phyloP scores from a whole-genome alignment of 2,329 filamentous ascomycete species.

The Penicillium sp. region DNA sequence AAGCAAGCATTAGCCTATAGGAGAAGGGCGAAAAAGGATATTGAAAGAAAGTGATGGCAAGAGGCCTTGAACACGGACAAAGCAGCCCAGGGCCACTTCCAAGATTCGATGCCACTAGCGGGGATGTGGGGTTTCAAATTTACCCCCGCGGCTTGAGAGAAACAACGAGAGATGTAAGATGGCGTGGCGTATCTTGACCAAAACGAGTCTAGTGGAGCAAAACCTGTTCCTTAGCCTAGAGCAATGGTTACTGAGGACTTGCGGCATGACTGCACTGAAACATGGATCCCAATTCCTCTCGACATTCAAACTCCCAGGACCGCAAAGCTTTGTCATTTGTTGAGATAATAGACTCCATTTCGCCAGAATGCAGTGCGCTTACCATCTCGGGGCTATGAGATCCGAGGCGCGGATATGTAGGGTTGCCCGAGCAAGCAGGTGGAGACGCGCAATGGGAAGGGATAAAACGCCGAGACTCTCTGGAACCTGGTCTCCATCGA shows the following conservation, averaged over 20 bases:
- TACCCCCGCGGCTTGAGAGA: no score
- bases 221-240: no score
- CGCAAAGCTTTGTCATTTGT: background rate
- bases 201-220: no score
- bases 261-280: background rate
- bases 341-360: background rate
- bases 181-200: no score
- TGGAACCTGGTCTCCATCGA: conserved; percentile 1
- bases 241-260: background rate
- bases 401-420: conserved; percentile 1
- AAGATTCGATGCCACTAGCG: no score
- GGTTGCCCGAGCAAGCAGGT: conserved; percentile 14
- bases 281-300: background rate
- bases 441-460: conserved; percentile 6
- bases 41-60: no score
- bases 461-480: background rate
- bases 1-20: no score
- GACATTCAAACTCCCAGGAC: background rate
- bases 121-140: no score
- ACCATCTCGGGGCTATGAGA: background rate
- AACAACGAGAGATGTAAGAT: no score
- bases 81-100: no score
- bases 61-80: no score
- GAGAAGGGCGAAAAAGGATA: no score
- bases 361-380: background rate